Evolutionary conservation across 768 basidiomycete genomes (phyloP), one percentile per base, ranked within the genome.

Genomic region (Psilocybe sp.): DNA sequence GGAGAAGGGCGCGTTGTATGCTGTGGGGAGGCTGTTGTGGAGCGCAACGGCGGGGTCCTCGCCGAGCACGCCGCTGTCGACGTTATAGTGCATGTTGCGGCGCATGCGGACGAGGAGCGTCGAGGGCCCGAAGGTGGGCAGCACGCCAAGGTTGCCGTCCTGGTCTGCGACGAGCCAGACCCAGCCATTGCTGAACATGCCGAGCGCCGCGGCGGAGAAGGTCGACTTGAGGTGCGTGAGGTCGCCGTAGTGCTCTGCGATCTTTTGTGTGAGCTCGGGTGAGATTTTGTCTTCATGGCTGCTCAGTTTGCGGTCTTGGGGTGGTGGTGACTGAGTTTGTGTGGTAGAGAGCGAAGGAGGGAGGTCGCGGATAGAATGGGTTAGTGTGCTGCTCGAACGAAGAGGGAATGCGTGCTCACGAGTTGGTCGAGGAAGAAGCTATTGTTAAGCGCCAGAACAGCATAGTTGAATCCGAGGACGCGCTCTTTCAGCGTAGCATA

Each of bases 391-490:
- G 20, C n/a, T 5, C 16, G 28, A 20, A 23, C 23, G 39, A 36
- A 12, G 32, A n/a, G 47, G 53, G 33, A 38, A 53, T 31, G 16
- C 49, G 44, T 16, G 77, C 92, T 45, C 65, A 98, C 96, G 35
- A 99, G 76, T 50, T 76, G 77, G 56, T 90, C 80, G 23, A 99
- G 78, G 77, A 98, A 98, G 79, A 92, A 98, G 58, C 85, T 84
- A 67, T 97, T 98, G 72, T 98, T 99, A 53, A 98, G 73, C 5
- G 96, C 91, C 41, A 92, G 80, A 55, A 88, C 88, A 3, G 95
- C 93, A 62, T 95, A 93, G 68, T 90, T 96, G 69, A 94, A 98
- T 19, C 82, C 81, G 46, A 95, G 68, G 1, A 82, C 77, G 46
- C 82, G 69, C 18, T 79, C 71, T 38, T 79, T 79, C 28, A 81